Evolutionary conservation across 1,284 basidiomycete genomes (phyloP), one percentile per base, ranked within the genome.

Genomic region (Amylostereum chailletii): DNA sequence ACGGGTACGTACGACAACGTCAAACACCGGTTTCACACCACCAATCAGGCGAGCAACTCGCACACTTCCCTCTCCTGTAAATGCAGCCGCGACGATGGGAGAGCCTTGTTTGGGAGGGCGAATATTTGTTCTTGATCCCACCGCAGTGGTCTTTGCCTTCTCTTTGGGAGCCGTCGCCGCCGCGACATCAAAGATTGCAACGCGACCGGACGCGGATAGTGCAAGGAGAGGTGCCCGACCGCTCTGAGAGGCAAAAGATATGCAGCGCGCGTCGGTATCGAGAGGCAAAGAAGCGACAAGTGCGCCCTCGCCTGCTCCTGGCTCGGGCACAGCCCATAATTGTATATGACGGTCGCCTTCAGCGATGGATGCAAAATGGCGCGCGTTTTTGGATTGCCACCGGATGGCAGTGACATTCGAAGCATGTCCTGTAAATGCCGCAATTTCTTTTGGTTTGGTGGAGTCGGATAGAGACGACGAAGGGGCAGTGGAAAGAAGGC

Each of bases 311-410:
- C 65, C 53, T 50, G 69, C 67, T 48, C 66, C 57, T 47, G 58
- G 67, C 51, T 62, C 67, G 31, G 70, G 65, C 52, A 77, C 56
- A 59, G 78, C 66, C 87, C 86, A 82, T 45, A 83, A 58, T 58
- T 81, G 85, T n/a, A 90, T 69, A 42, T 86, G 80, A 26, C 89
- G 78, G 65, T 92, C 89, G 32, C 75, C 76, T 58, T 87, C 81
- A 4, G 88, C 87, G 26, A 77, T 74, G 3, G 87, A 86, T 40
- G 86, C 66, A 63, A 92, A 88, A 31, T 70, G 72, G 31, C 64
- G 68, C 7, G 70, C 67, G 19, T 64, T 47, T 9, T 43, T 37
- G 31, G 46, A 47, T 8, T 51, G 49, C 80, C 81, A 84, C 47
- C 69, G 66, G 5, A 83, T 56, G 34, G 65, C 62, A 53, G 67